These are phyloP conservation scores for Vanrija humicola DNA, from an alignment of 1,284 basidiomycete species.

Conservation along the genomic window DNA sequence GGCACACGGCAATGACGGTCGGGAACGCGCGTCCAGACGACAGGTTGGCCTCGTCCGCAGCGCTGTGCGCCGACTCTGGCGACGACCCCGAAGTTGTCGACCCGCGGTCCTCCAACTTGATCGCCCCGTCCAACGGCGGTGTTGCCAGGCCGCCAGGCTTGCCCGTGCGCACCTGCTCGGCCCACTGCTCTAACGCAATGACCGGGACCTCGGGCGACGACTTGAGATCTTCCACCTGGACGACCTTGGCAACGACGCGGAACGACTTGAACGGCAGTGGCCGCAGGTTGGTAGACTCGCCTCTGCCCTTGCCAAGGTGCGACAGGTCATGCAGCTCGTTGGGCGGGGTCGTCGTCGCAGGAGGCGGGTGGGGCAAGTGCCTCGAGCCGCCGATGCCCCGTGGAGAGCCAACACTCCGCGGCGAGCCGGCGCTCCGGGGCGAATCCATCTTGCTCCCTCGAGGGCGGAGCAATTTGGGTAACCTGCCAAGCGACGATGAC, in stretches of 20 bases:
- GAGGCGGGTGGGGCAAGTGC: not conserved
- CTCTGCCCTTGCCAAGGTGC: not conserved
- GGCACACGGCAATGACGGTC: conserved; percentile 49
- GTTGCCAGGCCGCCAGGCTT: conserved; percentile 15
- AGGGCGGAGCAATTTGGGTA: conserved; percentile 40
- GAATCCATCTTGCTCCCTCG: conserved; percentile 19
- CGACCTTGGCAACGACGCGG: conserved; percentile 45
- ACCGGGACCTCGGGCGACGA: conserved; percentile 26
- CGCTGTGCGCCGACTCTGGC: not conserved
- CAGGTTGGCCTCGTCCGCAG: not conserved
- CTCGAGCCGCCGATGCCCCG: too few species aligned
- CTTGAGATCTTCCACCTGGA: conserved; percentile 37
- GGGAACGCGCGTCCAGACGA: conserved; percentile 40
- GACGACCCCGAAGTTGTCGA: not conserved
- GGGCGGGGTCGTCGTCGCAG: conserved; percentile 10
- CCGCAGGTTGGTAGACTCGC: conserved; percentile 17
- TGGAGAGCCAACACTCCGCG: not conserved
- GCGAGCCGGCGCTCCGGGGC: not conserved
- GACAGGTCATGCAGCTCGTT: not conserved
- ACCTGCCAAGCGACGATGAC: conserved; percentile 27
- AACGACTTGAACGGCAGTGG: conserved; percentile 46
- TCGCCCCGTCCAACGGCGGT: conserved; percentile 7
- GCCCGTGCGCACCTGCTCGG: conserved; percentile 18
- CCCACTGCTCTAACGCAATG: conserved; percentile 22
- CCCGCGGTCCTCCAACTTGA: not conserved